Base-by-base conservation (phyloP, 2,329 filamentous ascomycete species). In the Fusarium pseudograminearum region DNA sequence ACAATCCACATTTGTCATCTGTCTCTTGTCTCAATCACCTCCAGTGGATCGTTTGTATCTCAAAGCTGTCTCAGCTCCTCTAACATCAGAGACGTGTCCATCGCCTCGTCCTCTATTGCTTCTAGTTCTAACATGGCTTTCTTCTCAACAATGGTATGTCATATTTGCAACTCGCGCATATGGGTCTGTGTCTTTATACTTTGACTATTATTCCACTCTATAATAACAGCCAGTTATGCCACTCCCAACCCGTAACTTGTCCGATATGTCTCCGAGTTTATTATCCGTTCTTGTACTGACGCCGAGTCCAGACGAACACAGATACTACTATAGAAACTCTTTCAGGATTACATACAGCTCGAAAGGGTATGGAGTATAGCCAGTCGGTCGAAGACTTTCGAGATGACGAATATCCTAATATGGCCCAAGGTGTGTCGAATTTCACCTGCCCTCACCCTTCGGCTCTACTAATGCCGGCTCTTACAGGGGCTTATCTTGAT, bases 401-500 rank as follows among this genome's bases (percentile, higher is more conserved):
- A 26, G 70, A 75, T 59, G 61, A 75, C 6, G 73, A 75, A 34
- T 75, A 75, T 67, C 73, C 73, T 14, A 75, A 75, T 38, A 71
- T 75, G 72, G 52, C 69, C 14, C 70, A 72, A 72, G 73, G 73
- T 73, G 41, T 50, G 70, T n/a, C 15, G 14, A 44, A 14, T 50
- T 26, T 33, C 33, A 44, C 22, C 42, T 22, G 16, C 20, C 16
- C 16, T 34, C 33, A 36, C 30, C 10, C 30, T 34, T 46, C 11
- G 11, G n/a, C 45, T 50, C 24, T 50, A 10, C 54, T 72, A 40
- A 73, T 46, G 33, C 22, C 28, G 30, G 16, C 34, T 30, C 38
- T 47, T 51, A 30, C 47, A 76, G 74, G 73, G 38, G 75, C 83
- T 50, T 89, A 89, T 73, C 83, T 89, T 26, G 87, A 90, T 72